Evolutionary conservation across 2,329 filamentous ascomycete genomes (phyloP).

Genomic region (Cercospora sesami): DNA sequence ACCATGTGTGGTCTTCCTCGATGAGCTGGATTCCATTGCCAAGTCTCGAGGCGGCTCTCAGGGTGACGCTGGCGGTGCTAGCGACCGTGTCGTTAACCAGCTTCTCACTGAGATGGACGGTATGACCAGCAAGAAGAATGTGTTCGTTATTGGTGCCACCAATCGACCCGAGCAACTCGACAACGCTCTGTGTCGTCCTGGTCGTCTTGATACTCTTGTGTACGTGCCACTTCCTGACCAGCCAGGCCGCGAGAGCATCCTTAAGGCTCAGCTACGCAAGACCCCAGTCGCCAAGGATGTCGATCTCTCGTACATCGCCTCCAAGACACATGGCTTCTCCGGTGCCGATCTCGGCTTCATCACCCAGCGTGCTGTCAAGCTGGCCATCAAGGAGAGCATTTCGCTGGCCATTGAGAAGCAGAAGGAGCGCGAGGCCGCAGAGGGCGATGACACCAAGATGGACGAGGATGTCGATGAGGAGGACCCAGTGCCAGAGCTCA

Average conservation of each 20-base stretch:
- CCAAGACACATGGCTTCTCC: conserved; percentile 97
- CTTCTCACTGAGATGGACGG: conserved; percentile 99
- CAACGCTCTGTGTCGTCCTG: conserved; percentile 94
- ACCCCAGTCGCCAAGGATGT: conserved; percentile 87
- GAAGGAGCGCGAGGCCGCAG: conserved; percentile 81
- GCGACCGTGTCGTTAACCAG: conserved; percentile 99
- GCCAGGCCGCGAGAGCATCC: conserved; percentile 81
- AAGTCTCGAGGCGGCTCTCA: conserved; percentile 97
- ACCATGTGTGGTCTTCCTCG: conserved; percentile 97
- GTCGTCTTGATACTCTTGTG: conserved; percentile 96
- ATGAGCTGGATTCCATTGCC: conserved; percentile 97
- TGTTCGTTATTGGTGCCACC: conserved; percentile 98
- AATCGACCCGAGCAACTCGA: conserved; percentile 99
- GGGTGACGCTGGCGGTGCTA: conserved; percentile 95
- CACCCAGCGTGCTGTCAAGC: conserved; percentile 97
- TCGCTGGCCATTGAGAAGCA: conserved; percentile 80
- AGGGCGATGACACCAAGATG: conserved; percentile 71
- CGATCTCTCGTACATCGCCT: conserved; percentile 86
- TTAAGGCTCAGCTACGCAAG: conserved; percentile 96
- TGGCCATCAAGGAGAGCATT: conserved; percentile 98
- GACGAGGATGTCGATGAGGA: conserved; percentile 73
- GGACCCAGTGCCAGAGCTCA: conserved; percentile 93
- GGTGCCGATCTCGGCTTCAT: conserved; percentile 99
- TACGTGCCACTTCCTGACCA: conserved; percentile 97
- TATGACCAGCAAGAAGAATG: conserved; percentile 99